phyloP scores from a whole-genome alignment of 495 filamentous ascomycete genomes.

The Annulohypoxylon stygium region DNA sequence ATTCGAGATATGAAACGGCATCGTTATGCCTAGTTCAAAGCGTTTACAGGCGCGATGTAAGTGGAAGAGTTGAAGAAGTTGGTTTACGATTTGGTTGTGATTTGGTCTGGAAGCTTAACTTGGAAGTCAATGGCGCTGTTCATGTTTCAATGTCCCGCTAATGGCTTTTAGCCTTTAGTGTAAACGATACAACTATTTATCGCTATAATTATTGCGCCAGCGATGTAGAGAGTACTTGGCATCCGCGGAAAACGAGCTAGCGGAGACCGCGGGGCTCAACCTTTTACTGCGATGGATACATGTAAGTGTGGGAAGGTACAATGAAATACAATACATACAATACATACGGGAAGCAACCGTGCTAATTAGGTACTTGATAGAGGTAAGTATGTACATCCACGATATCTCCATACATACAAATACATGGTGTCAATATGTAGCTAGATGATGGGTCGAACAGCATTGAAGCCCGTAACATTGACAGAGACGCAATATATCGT shows the following conservation, averaged over 20 bases:
- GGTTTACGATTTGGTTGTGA: background rate
- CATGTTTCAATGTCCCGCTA: slow-evolving; percentile 32
- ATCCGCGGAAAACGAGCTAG: slow-evolving; percentile 21
- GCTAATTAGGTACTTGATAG: background rate
- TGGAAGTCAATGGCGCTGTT: background rate
- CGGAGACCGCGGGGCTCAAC: slow-evolving; percentile 30
- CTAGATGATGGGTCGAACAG: no score
- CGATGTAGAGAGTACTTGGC: slow-evolving; percentile 28
- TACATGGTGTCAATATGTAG: no score
- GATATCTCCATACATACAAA: no score
- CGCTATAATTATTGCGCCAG: background rate
- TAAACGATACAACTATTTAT: slow-evolving; percentile 6
- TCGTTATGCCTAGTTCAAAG: slow-evolving; percentile 46
- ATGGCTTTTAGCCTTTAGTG: slow-evolving; percentile 1
- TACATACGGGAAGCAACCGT: background rate
- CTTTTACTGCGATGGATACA: background rate
- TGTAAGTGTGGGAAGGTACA: background rate
- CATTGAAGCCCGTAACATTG: no score
- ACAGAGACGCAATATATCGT: no score
- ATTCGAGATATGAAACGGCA: slow-evolving; percentile 40
- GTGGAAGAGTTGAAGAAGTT: slow-evolving; percentile 37
- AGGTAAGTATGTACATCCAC: no score
- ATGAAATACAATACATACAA: slow-evolving; percentile 11
- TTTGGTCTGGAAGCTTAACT: slow-evolving; percentile 15
- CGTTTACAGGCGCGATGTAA: slow-evolving; percentile 43